A percentile compares a stretch with the other conserved stretches of the same genome.
These are phyloP conservation scores for Corynascus novoguineensis DNA, from an alignment of 495 filamentous ascomycete genomes.

Conservation along the genomic window DNA sequence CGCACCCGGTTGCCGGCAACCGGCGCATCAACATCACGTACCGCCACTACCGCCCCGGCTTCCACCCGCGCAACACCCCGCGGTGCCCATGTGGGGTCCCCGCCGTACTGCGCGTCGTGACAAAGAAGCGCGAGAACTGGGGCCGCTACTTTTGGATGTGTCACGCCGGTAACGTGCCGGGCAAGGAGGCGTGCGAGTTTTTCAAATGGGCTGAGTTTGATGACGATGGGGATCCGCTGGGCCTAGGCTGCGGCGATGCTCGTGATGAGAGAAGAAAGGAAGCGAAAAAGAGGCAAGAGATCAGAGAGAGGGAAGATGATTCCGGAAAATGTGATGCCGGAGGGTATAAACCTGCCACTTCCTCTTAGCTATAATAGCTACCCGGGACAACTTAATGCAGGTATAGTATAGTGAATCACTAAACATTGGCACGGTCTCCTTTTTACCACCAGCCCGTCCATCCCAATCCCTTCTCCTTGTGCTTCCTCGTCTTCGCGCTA, in stretches of 20 bases:
- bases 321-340: not conserved
- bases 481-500: conserved; percentile 9
- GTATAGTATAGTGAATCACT: too few species aligned
- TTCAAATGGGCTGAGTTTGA: conserved; percentile 91
- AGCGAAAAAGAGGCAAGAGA: not conserved
- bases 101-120: conserved; percentile 70
- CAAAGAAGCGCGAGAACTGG: conserved; percentile 64
- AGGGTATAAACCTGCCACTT: not conserved
- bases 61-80: conserved; percentile 67
- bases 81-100: conserved; percentile 62
- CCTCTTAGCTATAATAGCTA: not conserved
- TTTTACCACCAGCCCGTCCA: conserved; percentile 21
- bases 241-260: conserved; percentile 18
- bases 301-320: not conserved
- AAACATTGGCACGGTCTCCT: not conserved
- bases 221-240: conserved; percentile 77
- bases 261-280: too few species aligned
- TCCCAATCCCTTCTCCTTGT: conserved; percentile 17
- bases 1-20: conserved; percentile 74
- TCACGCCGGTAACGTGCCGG: conserved; percentile 67
- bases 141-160: conserved; percentile 96
- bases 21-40: conserved; percentile 91
- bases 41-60: conserved; percentile 69
- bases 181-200: conserved; percentile 69
- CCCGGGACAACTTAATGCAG: too few species aligned